Evolutionary conservation across 768 basidiomycete genomes (phyloP), one percentile per base, ranked within the genome.

Genomic region (Psilocybe tampanensis): DNA sequence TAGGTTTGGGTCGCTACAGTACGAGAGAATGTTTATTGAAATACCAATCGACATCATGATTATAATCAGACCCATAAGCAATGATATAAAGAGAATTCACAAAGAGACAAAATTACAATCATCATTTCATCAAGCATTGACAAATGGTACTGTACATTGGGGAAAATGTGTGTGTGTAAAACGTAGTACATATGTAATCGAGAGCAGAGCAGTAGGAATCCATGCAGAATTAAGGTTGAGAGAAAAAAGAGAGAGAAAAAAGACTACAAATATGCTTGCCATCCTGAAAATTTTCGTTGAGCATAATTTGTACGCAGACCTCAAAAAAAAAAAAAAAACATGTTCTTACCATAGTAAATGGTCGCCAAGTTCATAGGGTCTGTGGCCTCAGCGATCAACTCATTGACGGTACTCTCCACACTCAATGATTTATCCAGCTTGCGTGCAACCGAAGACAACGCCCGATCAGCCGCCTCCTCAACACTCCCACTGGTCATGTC

Each of bases 351-450:
- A 36, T 66, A 63, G 67, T 81, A 98, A 61, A 98, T 93, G n/a
- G 78, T 81, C 2, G 86, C 87, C 18, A 98, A 74, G 68, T 93
- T 93, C 45, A 74, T 76, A 2, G 76, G 68, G 66, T 96, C 92
- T 21, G 87, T 92, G 34, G 96, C 96, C 67, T 92, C 86, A 18
- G 91, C 86, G 56, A 98, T 88, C 39, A 98, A 83, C 69, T 93
- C 89, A 74, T 96, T 97, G 58, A 99, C 93, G 5, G 89, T 92
- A 64, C 92, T 95, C 69, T 96, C 92, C 22, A 96, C 91, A 65
- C 93, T 95, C 59, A 98, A 77, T 3, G 85, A 80, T 66, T 87
- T 88, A 68, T 92, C 86, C 41, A 99, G 78, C 72, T 98, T 98
- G 52, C 85, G 79, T 11, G 85, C 77, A 34, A 98, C 94, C 32